phyloP scores from a whole-genome alignment of 2,329 filamentous ascomycete species.

The Monilinia vaccinii-corymbosi region DNA sequence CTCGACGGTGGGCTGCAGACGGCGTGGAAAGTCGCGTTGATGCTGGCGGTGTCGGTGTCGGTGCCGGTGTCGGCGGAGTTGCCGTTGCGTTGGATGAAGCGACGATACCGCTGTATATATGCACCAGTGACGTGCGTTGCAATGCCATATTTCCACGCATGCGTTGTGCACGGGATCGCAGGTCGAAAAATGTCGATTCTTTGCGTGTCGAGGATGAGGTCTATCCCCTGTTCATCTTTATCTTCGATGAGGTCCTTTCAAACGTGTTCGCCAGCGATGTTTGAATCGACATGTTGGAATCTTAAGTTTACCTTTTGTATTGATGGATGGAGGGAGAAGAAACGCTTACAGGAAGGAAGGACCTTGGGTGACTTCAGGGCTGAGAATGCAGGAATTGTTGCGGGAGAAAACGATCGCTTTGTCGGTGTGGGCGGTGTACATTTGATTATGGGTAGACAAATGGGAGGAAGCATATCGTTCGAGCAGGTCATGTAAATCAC shows the following conservation, averaged over 20 bases:
- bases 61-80: conserved; percentile 36
- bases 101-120: conserved; percentile 34
- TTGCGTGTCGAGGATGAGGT: conserved; percentile 35
- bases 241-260: conserved; percentile 25
- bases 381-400: conserved; percentile 40
- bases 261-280: conserved; percentile 32
- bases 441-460: conserved; percentile 14
- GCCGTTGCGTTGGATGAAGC: conserved; percentile 34
- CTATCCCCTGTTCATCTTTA: conserved; percentile 31
- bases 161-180: conserved; percentile 33
- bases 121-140: conserved; percentile 34
- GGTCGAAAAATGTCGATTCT: conserved; percentile 32
- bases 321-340: rapidly evolving
- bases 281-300: conserved; percentile 16
- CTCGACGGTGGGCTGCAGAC: conserved; percentile 33
- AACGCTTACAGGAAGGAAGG: conserved; percentile 44
- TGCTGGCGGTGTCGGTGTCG: conserved; percentile 29
- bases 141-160: conserved; percentile 34
- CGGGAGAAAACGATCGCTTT: conserved; percentile 33
- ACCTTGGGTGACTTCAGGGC: conserved; percentile 44
- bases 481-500: too few relatives aligned
- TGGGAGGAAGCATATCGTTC: conserved; percentile 3
- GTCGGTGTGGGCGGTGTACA: conserved; percentile 31
- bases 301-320: background rate
- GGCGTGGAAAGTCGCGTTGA: conserved; percentile 35